Conservation (phyloP, 2,329 filamentous ascomycete species). For the Parastagonospora avenae region DNA sequence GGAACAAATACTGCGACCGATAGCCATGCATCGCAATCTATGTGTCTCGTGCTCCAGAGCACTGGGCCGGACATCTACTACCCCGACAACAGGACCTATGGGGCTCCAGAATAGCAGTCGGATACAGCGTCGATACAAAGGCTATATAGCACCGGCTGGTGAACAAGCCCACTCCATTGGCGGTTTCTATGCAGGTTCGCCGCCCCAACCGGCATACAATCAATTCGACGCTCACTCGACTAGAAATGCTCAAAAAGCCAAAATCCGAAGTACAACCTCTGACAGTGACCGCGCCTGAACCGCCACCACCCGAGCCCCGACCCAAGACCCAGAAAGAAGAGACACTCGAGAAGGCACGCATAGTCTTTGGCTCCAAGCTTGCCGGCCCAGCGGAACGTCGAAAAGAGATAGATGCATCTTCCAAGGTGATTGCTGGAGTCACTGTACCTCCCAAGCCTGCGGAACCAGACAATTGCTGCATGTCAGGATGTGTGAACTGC, state of each 20-base stretch:
- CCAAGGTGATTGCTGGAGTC: constrained; percentile 75
- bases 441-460: constrained; percentile 80
- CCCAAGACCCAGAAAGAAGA: constrained; percentile 59
- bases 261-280: constrained; percentile 33
- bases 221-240: constrained; percentile 19
- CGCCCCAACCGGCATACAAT: neutral
- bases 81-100: constrained; percentile 7
- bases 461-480: constrained; percentile 98
- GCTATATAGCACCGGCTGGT: constrained; percentile 44
- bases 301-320: constrained; percentile 41
- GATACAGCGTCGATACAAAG: constrained; percentile 42
- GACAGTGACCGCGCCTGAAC: constrained; percentile 38
- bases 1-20: constrained; percentile 14
- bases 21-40: constrained; percentile 26
- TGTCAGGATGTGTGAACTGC: constrained; percentile 97
- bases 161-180: constrained; percentile 46
- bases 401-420: constrained; percentile 63
- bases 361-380: constrained; percentile 82
- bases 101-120: constrained; percentile 42
- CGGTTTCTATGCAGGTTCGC: constrained; percentile 46
- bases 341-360: constrained; percentile 62
- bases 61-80: constrained; percentile 12
- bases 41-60: constrained; percentile 32
- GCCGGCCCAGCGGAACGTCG: constrained; percentile 73
- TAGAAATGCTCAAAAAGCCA: constrained; percentile 46